Conservation (phyloP, 2,329 filamentous ascomycete species). For the Monosporascus sp. region DNA sequence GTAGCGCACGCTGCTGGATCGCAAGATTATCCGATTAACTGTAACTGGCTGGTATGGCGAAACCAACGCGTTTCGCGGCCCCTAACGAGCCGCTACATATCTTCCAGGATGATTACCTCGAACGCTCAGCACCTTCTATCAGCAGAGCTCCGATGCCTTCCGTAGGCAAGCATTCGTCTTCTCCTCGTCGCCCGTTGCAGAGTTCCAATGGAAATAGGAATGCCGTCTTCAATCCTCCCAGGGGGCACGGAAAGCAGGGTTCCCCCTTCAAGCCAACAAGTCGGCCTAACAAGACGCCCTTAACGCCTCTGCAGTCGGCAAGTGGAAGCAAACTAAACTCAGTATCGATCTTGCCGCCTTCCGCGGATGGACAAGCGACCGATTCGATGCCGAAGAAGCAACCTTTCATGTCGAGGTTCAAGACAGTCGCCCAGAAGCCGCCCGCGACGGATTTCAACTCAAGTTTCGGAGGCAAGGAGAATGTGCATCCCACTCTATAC, state of each 20-base stretch:
- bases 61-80: conserved; percentile 41
- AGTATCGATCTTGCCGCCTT: conserved; percentile 62
- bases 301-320: conserved; percentile 50
- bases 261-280: conserved; percentile 65
- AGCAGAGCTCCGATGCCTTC: conserved; percentile 54
- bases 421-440: conserved; percentile 51
- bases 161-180: conserved; percentile 34
- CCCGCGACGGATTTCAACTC: conserved; percentile 38
- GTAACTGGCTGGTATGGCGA: conserved; percentile 46
- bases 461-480: conserved; percentile 48
- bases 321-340: conserved; percentile 59
- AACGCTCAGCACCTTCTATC: conserved; percentile 42
- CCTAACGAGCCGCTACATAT: conserved; percentile 45
- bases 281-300: conserved; percentile 52
- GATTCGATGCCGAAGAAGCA: conserved; percentile 66
- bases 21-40: conserved; percentile 6
- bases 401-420: conserved; percentile 53
- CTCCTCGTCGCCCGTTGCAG: conserved; percentile 41
- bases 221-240: conserved; percentile 56
- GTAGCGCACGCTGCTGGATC: conserved; percentile 1
- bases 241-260: conserved; percentile 45
- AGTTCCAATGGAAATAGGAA: conserved; percentile 52
- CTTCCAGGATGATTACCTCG: conserved; percentile 47
- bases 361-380: conserved; percentile 47
- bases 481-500: conserved; percentile 46